phyloP scores from a whole-genome alignment of 1,284 basidiomycete genomes.

The Ustilago curta region DNA sequence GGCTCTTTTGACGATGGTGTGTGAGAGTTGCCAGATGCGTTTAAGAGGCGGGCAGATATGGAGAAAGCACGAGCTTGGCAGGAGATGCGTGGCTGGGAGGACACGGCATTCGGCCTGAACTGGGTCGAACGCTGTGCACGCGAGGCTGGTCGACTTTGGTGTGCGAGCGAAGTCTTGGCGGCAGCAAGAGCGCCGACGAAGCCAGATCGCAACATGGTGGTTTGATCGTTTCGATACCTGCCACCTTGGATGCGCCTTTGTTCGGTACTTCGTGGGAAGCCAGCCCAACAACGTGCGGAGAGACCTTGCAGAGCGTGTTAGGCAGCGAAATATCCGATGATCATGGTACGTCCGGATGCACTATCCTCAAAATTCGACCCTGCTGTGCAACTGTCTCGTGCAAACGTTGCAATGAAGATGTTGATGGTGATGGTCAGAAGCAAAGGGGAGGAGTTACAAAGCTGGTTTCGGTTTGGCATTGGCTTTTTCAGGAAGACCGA shows the following conservation, averaged over 20 bases:
- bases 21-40: conserved; percentile 1
- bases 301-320: neutral
- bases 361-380: too few relatives aligned
- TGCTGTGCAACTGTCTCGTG: too few relatives aligned
- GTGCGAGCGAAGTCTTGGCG: conserved; percentile 6
- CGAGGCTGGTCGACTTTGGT: neutral
- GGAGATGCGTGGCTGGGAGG: conserved; percentile 3
- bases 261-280: neutral
- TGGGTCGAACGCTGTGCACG: neutral
- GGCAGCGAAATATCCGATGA: neutral
- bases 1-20: conserved; percentile 9
- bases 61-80: conserved; percentile 16
- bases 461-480: neutral
- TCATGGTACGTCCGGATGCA: neutral
- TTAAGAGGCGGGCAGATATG: conserved; percentile 2
- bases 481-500: neutral
- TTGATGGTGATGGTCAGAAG: neutral
- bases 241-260: too few relatives aligned
- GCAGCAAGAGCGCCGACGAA: conserved; percentile 8
- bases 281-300: neutral
- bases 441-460: neutral
- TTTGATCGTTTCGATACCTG: neutral
- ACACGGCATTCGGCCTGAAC: neutral
- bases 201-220: conserved; percentile 25
- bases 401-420: neutral